Percentiles rank a stretch among this genome's conserved stretches.
These are phyloP conservation scores for Ogataea zsoltii DNA, from an alignment of 805 yeast genomes.

Conservation along the genomic window DNA sequence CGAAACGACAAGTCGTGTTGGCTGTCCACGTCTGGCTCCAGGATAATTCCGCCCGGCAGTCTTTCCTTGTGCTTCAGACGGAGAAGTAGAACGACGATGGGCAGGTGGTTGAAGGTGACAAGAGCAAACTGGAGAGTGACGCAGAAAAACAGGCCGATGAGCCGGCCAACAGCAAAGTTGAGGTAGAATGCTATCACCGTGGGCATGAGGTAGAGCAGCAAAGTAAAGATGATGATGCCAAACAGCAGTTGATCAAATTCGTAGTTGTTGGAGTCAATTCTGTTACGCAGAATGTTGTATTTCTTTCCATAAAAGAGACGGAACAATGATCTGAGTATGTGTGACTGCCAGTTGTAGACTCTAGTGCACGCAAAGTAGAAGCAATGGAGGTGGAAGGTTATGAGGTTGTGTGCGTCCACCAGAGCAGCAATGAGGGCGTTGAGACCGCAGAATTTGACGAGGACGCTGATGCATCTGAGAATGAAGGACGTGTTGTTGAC, in stretches of 20 bases:
- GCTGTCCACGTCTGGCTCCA: constrained; percentile 24
- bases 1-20: constrained; percentile 16
- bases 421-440: constrained; percentile 67
- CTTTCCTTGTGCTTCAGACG: constrained; percentile 76
- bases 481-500: constrained; percentile 15
- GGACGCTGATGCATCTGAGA: constrained; percentile 13
- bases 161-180: constrained; percentile 62
- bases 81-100: constrained; percentile 78
- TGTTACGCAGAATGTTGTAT: constrained; percentile 75
- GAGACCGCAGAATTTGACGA: constrained; percentile 48
- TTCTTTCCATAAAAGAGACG: constrained; percentile 88
- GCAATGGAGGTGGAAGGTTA: constrained; percentile 71
- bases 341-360: constrained; percentile 73
- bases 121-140: constrained; percentile 59
- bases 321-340: constrained; percentile 68
- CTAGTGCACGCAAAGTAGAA: constrained; percentile 80
- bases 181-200: constrained; percentile 84
- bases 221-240: constrained; percentile 86
- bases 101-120: constrained; percentile 77
- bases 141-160: constrained; percentile 48
- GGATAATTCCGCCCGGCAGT: constrained; percentile 52
- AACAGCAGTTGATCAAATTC: constrained; percentile 83
- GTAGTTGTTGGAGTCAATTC: constrained; percentile 84
- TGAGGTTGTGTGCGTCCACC: constrained; percentile 62
- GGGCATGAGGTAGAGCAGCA: constrained; percentile 76